Conservation (phyloP, 139 green algal species). For the Nannochloris sp. region DNA sequence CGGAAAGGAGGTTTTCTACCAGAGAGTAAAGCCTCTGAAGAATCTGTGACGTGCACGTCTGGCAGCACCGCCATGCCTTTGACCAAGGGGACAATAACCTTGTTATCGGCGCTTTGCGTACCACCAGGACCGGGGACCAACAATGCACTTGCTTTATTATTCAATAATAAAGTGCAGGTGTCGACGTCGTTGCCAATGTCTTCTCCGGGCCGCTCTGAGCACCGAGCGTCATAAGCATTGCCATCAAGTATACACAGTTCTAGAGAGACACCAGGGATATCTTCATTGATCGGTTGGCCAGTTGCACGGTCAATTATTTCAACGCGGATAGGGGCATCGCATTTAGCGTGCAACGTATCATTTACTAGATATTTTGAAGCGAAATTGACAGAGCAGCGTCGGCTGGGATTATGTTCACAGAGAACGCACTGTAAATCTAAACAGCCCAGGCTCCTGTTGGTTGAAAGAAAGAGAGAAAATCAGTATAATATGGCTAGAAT, state of each 20-base stretch:
- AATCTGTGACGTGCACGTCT: constrained; percentile 70
- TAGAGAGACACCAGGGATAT: constrained; percentile 56
- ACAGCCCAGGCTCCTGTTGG: constrained; percentile 67
- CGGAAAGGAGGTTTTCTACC: constrained; percentile 84
- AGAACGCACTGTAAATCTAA: constrained; percentile 74
- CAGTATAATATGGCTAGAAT: background rate
- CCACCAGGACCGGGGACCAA: constrained; percentile 19
- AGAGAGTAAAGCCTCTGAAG: constrained; percentile 72
- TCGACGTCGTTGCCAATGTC: constrained; percentile 60
- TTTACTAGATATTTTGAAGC: constrained; percentile 74
- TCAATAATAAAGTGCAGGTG: constrained; percentile 59
- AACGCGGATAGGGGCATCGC: constrained; percentile 70
- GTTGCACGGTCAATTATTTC: constrained; percentile 73
- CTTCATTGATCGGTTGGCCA: constrained; percentile 51
- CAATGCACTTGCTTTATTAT: constrained; percentile 57
- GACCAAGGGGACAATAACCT: constrained; percentile 26
- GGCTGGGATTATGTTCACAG: constrained; percentile 80
- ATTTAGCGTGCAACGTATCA: constrained; percentile 66
- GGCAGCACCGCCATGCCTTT: constrained; percentile 53
- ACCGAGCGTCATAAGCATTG: constrained; percentile 67
- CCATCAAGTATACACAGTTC: constrained; percentile 78
- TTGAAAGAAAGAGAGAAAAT: background rate
- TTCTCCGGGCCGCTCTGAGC: constrained; percentile 45
- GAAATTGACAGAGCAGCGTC: constrained; percentile 75
- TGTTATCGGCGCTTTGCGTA: constrained; percentile 4